A percentile compares a stretch with the other conserved stretches of the same genome.
These are phyloP conservation scores for Wickerhamomyces chaumierensis DNA, from an alignment of 805 yeast species.

Conservation along the genomic window DNA sequence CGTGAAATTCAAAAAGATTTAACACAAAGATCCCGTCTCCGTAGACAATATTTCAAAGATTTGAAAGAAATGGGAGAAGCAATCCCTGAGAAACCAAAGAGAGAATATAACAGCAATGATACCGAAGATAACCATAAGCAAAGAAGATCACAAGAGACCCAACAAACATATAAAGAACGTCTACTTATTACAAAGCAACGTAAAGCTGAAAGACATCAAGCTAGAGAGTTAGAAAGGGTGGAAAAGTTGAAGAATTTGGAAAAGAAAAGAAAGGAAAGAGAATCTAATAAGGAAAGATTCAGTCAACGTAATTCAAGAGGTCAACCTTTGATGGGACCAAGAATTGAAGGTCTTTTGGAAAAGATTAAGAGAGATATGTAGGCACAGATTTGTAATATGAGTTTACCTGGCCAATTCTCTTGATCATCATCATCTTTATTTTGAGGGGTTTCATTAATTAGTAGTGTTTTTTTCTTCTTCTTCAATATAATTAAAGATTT, in stretches of 20 bases:
- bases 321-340: slow-evolving; percentile 87
- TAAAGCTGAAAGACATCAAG: slow-evolving; percentile 21
- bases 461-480: too few species aligned
- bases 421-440: too few species aligned
- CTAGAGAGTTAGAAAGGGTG: slow-evolving; percentile 29
- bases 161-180: slow-evolving; percentile 23
- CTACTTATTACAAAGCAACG: slow-evolving; percentile 24
- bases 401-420: too few species aligned
- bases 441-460: too few species aligned
- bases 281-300: slow-evolving; percentile 32
- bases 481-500: too few species aligned
- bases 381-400: too few species aligned
- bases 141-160: slow-evolving; percentile 10
- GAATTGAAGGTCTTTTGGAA: slow-evolving; percentile 66
- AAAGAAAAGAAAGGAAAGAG: slow-evolving; percentile 30
- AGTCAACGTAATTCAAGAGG: slow-evolving; percentile 57
- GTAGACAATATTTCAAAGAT: slow-evolving; percentile 72
- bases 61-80: slow-evolving; percentile 59
- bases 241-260: slow-evolving; percentile 24
- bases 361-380: slow-evolving; percentile 43
- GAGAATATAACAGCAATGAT: slow-evolving; percentile 6
- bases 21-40: slow-evolving; percentile 68
- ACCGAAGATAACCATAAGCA: slow-evolving; percentile 3
- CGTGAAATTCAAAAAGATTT: slow-evolving; percentile 69
- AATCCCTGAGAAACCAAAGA: slow-evolving; percentile 31